phyloP scores from a whole-genome alignment of 2,329 filamentous ascomycete genomes.

The Colletotrichum phormii region DNA sequence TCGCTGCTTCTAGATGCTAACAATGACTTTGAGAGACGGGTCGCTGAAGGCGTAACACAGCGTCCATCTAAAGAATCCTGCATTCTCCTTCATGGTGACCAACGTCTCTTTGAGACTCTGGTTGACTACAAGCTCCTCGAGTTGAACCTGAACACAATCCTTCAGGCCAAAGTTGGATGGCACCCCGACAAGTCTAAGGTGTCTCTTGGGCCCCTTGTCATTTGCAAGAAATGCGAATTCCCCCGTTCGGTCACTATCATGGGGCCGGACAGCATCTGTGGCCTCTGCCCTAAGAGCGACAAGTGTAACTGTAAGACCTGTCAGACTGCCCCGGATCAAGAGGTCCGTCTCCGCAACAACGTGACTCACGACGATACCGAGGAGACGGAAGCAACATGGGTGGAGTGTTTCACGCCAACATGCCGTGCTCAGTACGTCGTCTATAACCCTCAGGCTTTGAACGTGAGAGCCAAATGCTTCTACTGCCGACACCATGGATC shows the following conservation, averaged over 20 bases:
- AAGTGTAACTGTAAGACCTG: conserved; percentile 41
- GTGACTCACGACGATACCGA: conserved; percentile 47
- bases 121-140: conserved; percentile 60
- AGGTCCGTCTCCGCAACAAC: conserved; percentile 40
- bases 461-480: conserved; percentile 59
- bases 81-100: conserved; percentile 51
- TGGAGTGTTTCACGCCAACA: conserved; percentile 55
- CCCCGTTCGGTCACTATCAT: conserved; percentile 64
- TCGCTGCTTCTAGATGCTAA: conserved; percentile 61
- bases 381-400: conserved; percentile 53
- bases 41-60: conserved; percentile 39
- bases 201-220: conserved; percentile 54
- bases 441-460: conserved; percentile 55
- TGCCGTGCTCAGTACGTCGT: conserved; percentile 64
- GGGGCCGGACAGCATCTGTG: conserved; percentile 52
- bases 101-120: conserved; percentile 55
- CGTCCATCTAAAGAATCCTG: conserved; percentile 28
- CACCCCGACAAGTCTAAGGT: conserved; percentile 56
- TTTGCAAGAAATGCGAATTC: conserved; percentile 55
- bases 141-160: conserved; percentile 56
- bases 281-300: conserved; percentile 48
- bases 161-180: conserved; percentile 58
- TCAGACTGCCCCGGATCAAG: conserved; percentile 39
- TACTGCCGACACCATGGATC: conserved; percentile 54
- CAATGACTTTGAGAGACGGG: conserved; percentile 45